Evolutionary conservation across 805 yeast species (phyloP).

Genomic region (Myxozyma mucilagina): DNA sequence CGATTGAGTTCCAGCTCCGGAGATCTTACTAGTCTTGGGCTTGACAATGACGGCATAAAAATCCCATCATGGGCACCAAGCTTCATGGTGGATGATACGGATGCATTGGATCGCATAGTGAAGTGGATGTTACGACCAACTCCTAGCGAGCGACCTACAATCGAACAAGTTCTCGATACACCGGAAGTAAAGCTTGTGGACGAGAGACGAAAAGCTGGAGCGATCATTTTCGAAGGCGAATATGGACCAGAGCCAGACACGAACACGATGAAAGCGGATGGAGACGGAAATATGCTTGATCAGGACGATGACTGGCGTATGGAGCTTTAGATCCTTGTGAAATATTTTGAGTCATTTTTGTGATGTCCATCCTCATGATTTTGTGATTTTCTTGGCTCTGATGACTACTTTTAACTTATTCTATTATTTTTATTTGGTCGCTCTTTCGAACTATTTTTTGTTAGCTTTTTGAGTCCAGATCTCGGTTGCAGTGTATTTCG

Average conservation of each 20-base stretch:
- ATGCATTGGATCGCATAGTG: constrained; percentile 69
- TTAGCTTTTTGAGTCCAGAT: too few relatives aligned
- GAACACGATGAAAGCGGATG: neutral
- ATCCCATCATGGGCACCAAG: constrained; percentile 84
- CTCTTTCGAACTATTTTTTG: neutral
- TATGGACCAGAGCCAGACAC: constrained; percentile 74
- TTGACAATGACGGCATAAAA: constrained; percentile 16
- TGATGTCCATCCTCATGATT: neutral
- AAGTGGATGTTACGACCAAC: constrained; percentile 87
- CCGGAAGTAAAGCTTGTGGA: constrained; percentile 80
- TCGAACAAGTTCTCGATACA: constrained; percentile 64
- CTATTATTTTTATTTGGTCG: neutral
- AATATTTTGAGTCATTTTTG: neutral
- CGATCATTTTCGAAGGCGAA: constrained; percentile 93
- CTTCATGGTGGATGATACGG: constrained; percentile 64
- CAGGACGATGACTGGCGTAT: constrained; percentile 35
- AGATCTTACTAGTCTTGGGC: constrained; percentile 48
- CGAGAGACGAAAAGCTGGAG: constrained; percentile 81
- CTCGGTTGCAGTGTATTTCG: too few relatives aligned
- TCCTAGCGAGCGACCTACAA: constrained; percentile 79
- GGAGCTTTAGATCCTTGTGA: constrained; percentile 12
- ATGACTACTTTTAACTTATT: neutral
- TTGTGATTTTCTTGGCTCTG: neutral
- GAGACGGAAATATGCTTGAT: constrained; percentile 22
- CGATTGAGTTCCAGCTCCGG: constrained; percentile 48